Conservation (phyloP, 371 early-diverging fungal genomes). For the Mucor saturninus region DNA sequence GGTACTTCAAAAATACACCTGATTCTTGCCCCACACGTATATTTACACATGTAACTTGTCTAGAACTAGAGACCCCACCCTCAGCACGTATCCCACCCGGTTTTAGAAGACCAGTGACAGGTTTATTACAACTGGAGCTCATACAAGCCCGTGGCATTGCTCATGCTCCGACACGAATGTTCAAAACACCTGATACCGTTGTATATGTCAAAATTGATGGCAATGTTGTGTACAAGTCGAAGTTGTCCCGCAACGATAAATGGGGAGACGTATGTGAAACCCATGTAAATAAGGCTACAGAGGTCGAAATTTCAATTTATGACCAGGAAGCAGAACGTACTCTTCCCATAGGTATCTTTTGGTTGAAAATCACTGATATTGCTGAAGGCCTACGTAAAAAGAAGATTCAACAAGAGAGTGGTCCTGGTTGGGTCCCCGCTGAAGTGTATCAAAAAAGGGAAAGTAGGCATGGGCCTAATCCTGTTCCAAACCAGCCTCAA, state of each 20-base stretch:
- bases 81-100: constrained; percentile 66
- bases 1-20: constrained; percentile 19
- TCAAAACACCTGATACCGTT: constrained; percentile 56
- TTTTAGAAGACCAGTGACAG: constrained; percentile 76
- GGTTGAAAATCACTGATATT: constrained; percentile 85
- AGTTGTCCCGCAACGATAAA: constrained; percentile 67
- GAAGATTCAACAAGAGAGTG: constrained; percentile 65
- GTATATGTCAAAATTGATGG: constrained; percentile 89
- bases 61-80: constrained; percentile 55
- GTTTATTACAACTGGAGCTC: constrained; percentile 72
- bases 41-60: background rate
- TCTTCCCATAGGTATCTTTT: constrained; percentile 78
- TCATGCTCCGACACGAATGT: constrained; percentile 64
- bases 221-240: constrained; percentile 75
- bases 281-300: constrained; percentile 86
- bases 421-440: constrained; percentile 57
- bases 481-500: constrained; percentile 8
- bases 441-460: constrained; percentile 44
- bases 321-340: constrained; percentile 73
- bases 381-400: constrained; percentile 77
- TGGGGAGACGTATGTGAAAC: constrained; percentile 90
- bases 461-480: background rate
- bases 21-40: background rate
- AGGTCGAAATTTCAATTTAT: constrained; percentile 87
- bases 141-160: constrained; percentile 70